Percentiles rank a stretch among this genome's conserved stretches.
Evolutionary conservation across 164 flowering plant genomes (phyloP).

Genomic region (Malania oleifera): DNA sequence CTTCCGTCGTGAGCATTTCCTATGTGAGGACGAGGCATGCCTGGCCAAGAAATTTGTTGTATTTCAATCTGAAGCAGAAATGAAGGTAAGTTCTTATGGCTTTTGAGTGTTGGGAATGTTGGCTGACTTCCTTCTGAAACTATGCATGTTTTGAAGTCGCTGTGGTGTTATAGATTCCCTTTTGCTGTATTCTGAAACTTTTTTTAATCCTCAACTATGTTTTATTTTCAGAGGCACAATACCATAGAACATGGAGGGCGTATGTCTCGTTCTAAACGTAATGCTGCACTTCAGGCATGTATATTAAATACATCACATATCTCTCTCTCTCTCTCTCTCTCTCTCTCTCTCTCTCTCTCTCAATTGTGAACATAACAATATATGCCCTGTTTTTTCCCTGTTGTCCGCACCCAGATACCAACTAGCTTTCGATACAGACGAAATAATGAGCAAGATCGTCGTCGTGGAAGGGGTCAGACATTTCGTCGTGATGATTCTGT

Average conservation of each 20-base stretch:
- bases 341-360: no score
- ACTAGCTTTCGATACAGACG: conserved; percentile 74
- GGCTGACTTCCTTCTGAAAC: neutral
- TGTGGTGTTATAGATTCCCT: neutral
- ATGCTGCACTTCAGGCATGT: conserved; percentile 82
- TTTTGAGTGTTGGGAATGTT: neutral
- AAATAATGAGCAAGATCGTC: conserved; percentile 47
- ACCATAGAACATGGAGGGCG: conserved; percentile 82
- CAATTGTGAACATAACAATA: neutral
- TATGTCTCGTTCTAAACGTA: conserved; percentile 88
- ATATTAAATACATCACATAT: neutral
- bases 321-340: no score
- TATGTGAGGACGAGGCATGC: conserved; percentile 90
- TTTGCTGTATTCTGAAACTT: neutral
- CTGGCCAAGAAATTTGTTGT: conserved; percentile 85
- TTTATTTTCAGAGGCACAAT: conserved; percentile 67
- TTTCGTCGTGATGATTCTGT: conserved; percentile 49
- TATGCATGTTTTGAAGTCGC: neutral
- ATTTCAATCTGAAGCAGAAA: conserved; percentile 73
- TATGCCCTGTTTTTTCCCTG: neutral
- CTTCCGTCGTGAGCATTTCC: conserved; percentile 75
- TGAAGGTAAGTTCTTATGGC: conserved; percentile 55
- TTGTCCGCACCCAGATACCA: conserved; percentile 54
- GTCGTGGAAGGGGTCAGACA: conserved; percentile 58
- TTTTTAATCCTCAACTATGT: conserved; percentile 8